A percentile compares a stretch with the other conserved stretches of the same genome.
These are phyloP conservation scores for Theileria annulata DNA, from an alignment of 169 alveolate genomes.

Conservation along the genomic window DNA sequence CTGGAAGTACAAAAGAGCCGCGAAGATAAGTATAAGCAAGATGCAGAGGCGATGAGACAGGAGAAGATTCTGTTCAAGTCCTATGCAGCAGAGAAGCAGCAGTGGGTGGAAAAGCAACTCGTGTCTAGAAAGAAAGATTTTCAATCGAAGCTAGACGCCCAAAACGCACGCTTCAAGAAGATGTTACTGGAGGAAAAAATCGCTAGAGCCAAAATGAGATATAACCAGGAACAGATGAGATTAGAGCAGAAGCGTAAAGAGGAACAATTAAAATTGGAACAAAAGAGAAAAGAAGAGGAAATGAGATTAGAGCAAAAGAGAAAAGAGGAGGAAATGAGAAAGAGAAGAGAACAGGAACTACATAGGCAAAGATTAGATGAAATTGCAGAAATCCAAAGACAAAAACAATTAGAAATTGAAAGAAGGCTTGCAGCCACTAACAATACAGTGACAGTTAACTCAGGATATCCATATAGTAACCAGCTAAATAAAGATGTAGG, in stretches of 20 bases:
- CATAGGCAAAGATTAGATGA: slow-evolving; percentile 51
- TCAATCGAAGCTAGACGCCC: slow-evolving; percentile 35
- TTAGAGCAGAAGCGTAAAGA: slow-evolving; percentile 74
- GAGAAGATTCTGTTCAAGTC: slow-evolving; percentile 69
- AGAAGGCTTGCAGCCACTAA: slow-evolving; percentile 25
- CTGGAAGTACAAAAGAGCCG: slow-evolving; percentile 72
- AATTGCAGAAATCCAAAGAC: slow-evolving; percentile 65
- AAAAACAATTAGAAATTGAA: slow-evolving; percentile 52
- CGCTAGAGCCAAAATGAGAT: slow-evolving; percentile 78
- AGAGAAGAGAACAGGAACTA: slow-evolving; percentile 67
- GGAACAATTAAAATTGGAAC: slow-evolving; percentile 75
- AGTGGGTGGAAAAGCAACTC: slow-evolving; percentile 57
- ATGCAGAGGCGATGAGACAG: slow-evolving; percentile 64
- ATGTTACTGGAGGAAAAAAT: slow-evolving; percentile 66
- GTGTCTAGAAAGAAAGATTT: slow-evolving; percentile 12
- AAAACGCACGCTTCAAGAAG: slow-evolving; percentile 28
- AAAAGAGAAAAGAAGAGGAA: slow-evolving; percentile 69
- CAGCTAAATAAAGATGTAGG: neutral
- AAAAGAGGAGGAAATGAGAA: slow-evolving; percentile 72
- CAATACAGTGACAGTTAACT: neutral
- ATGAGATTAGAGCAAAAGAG: slow-evolving; percentile 67
- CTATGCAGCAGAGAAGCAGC: slow-evolving; percentile 66
- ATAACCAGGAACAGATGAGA: slow-evolving; percentile 61
- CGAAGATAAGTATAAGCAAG: slow-evolving; percentile 71
- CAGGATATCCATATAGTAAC: neutral